A percentile compares a stretch with the other conserved stretches of the same genome.
Evolutionary conservation across 116 monocot species (phyloP).

Genomic region (Papilionanthe hybrid): DNA sequence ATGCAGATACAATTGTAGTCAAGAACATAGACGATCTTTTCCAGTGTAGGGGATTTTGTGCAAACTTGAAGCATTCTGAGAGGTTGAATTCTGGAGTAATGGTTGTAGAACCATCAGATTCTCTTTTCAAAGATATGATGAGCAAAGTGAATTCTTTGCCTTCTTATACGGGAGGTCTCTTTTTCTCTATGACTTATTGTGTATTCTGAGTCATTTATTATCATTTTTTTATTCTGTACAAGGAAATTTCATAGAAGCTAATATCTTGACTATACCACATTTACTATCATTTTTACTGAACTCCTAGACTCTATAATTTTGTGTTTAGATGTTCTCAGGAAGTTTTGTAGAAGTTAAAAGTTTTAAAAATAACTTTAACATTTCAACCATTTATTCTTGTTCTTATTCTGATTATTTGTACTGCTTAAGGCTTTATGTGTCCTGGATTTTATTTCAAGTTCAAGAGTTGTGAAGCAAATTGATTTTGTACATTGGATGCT

Average conservation of each 20-base stretch:
- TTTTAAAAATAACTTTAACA: not conserved
- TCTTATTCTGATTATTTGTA: not conserved
- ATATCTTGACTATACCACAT: not conserved
- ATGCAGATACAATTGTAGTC: constrained; percentile 95
- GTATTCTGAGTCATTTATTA: not conserved
- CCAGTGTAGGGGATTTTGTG: constrained; percentile 91
- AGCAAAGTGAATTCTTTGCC: constrained; percentile 68
- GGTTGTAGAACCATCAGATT: constrained; percentile 96
- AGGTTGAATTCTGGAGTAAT: constrained; percentile 98
- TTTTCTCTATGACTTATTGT: constrained; percentile 5
- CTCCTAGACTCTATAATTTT: not conserved
- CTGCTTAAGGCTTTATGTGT: not conserved
- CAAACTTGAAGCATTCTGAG: constrained; percentile 98
- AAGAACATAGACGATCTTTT: constrained; percentile 97
- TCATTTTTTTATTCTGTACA: not conserved
- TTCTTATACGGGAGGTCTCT: constrained; percentile 97
- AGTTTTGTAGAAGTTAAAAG: not conserved
- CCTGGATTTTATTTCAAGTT: not conserved
- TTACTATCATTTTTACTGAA: not conserved
- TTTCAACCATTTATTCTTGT: not conserved
- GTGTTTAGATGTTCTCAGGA: not conserved
- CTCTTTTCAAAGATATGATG: constrained; percentile 89
- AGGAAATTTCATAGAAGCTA: not conserved
- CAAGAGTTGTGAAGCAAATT: not conserved
- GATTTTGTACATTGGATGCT: not conserved